Conservation (phyloP, 306 rosid genomes). For the Nissolia schottii region DNA sequence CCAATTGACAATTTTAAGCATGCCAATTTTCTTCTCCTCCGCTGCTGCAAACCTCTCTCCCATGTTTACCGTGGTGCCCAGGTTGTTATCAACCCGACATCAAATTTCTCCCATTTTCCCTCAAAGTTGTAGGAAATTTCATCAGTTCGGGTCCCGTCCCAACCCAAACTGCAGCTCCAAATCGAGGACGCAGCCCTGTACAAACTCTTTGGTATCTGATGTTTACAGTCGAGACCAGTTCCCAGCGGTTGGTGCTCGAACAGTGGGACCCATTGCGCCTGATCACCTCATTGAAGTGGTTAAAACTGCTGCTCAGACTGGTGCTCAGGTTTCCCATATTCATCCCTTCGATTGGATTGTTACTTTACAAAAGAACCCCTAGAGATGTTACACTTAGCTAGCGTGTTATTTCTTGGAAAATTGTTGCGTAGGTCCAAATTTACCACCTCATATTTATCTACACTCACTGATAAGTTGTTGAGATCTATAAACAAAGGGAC, state of each 20-base stretch:
- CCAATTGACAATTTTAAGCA: slow-evolving; percentile 14
- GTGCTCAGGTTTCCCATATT: slow-evolving; percentile 66
- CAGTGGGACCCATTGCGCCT: slow-evolving; percentile 59
- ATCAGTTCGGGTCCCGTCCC: slow-evolving; percentile 29
- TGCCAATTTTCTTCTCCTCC: slow-evolving; percentile 46
- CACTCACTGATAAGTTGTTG: too few species aligned
- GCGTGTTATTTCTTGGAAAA: neutral
- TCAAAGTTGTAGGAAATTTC: slow-evolving; percentile 5
- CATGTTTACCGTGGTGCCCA: slow-evolving; percentile 27
- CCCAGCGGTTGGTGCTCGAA: slow-evolving; percentile 56
- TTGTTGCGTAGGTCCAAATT: too few species aligned
- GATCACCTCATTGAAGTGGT: slow-evolving; percentile 75
- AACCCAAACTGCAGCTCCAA: slow-evolving; percentile 26
- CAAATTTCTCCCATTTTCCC: slow-evolving; percentile 13
- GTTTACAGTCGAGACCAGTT: slow-evolving; percentile 31
- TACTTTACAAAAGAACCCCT: neutral
- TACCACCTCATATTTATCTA: too few species aligned
- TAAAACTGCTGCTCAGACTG: slow-evolving; percentile 79
- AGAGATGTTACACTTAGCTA: neutral
- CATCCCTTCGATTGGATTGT: neutral
- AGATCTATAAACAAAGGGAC: too few species aligned
- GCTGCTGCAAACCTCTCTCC: slow-evolving; percentile 36
- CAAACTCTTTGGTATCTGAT: slow-evolving; percentile 53
- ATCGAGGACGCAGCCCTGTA: slow-evolving; percentile 20
- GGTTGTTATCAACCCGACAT: slow-evolving; percentile 21